phyloP scores from a whole-genome alignment of 169 alveolate genomes.

The Cryptosporidium andersoni region DNA sequence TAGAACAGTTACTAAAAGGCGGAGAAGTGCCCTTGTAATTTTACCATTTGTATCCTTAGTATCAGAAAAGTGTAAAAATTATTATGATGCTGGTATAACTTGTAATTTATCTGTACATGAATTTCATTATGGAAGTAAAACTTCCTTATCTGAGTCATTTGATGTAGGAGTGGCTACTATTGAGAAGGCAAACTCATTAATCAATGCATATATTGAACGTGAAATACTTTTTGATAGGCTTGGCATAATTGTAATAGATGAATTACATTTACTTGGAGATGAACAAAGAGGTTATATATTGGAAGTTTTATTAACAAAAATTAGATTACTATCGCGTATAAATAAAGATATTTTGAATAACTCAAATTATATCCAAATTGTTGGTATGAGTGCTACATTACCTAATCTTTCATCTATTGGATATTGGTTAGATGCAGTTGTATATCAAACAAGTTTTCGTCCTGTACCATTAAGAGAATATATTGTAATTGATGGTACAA shows the following conservation, averaged over 20 bases:
- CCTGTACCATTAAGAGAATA: conserved; percentile 80
- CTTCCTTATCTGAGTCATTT: conserved; percentile 69
- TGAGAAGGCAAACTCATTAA: conserved; percentile 81
- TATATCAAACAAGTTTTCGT: conserved; percentile 79
- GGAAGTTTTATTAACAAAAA: conserved; percentile 75
- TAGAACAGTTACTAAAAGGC: conserved; percentile 49
- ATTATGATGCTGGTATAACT: conserved; percentile 47
- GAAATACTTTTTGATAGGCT: conserved; percentile 47
- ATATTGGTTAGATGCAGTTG: conserved; percentile 81
- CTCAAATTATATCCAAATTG: conserved; percentile 73
- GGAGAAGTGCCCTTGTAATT: conserved; percentile 76
- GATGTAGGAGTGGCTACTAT: conserved; percentile 83
- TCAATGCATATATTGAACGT: conserved; percentile 74
- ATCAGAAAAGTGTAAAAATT: conserved; percentile 76
- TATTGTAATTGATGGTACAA: conserved; percentile 62
- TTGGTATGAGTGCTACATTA: conserved; percentile 87
- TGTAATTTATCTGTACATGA: conserved; percentile 44
- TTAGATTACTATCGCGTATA: conserved; percentile 58
- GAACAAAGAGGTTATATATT: conserved; percentile 80
- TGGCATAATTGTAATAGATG: conserved; percentile 80
- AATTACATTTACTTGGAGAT: conserved; percentile 81
- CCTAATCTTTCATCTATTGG: conserved; percentile 79
- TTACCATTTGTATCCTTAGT: conserved; percentile 83
- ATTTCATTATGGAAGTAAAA: conserved; percentile 61
- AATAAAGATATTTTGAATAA: conserved; percentile 16